Base-by-base conservation (phyloP, 2,329 filamentous ascomycete species). In the Celoporthe dispersa region DNA sequence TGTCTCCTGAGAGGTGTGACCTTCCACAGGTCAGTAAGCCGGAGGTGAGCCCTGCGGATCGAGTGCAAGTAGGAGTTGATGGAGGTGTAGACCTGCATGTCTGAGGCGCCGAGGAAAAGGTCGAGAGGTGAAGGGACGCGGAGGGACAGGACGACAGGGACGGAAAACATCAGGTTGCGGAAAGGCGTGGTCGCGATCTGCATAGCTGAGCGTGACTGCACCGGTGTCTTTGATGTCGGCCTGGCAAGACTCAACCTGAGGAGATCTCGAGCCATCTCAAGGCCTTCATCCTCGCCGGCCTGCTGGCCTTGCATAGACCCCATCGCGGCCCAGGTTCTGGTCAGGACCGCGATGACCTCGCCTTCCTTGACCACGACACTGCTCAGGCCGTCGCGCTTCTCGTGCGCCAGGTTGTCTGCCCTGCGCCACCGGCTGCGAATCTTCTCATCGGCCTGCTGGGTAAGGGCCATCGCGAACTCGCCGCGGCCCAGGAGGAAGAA, bases 401-500 rank as follows among this genome's bases (percentile, higher is more conserved):
- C 85, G 77, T 84, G 85, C 1, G 84, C 85, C 7, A 90, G 77
- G 67, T 88, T 89, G 53, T 88, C 87, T 14, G 88, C 84, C 73
- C 90, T 84, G 74, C 86, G 88, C 85, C 92, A 93, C 64, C 93
- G 89, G 73, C 88, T 90, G n/a, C 89, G 87, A 33, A 96, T 87
- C 74, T 90, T 91, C 68, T 91, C 88, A 74, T 98, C 94, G 0
- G 95, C 94, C 81, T 98, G 93, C 48, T 91, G 88, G 1, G 97
- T 93, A 35, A 99, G 81, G 0, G 92, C 91, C 80, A 96, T 90
- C 28, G 94, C 94, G 78, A 99, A 99, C 78, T 98, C 96, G 66
- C 95, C 95, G 44, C 93, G 88, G 0, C 92, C 91, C 0, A 99
- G 85, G 2, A 99, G 86, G 74, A 98, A 93, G 80, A 97, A 98